A percentile compares a stretch with the other conserved stretches of the same genome.
These are phyloP conservation scores for Penicillium verhagenii DNA, from an alignment of 495 filamentous ascomycete genomes.

Conservation along the genomic window DNA sequence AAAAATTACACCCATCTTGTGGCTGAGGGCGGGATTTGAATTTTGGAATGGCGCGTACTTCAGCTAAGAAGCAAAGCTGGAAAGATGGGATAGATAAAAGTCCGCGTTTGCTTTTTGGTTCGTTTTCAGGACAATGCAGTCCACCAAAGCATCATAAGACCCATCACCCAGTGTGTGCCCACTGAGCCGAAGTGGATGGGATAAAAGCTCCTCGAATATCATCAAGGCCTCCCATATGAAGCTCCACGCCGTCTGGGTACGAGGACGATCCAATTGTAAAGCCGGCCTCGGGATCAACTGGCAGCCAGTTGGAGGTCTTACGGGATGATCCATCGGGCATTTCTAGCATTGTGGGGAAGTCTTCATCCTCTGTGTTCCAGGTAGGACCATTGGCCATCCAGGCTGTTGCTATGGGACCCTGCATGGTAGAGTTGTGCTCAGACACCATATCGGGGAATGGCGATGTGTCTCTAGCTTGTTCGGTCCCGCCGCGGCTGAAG, in stretches of 20 bases:
- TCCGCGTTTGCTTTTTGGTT: not conserved
- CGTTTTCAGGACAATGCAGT: not conserved
- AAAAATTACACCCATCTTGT: too few relatives aligned
- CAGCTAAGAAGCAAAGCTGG: too few relatives aligned
- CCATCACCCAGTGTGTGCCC: conserved; percentile 2
- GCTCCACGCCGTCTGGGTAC: not conserved
- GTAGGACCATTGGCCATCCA: not conserved
- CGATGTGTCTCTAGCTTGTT: conserved; percentile 13
- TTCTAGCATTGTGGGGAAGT: conserved; percentile 30
- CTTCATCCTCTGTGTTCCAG: conserved; percentile 8
- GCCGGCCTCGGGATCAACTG: conserved; percentile 36
- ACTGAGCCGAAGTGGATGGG: conserved; percentile 1
- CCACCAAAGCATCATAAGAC: not conserved
- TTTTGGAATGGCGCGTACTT: too few relatives aligned
- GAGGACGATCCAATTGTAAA: conserved; percentile 28
- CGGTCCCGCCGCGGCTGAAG: conserved; percentile 22
- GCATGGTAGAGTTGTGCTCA: not conserved
- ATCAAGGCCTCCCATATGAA: conserved; percentile 1
- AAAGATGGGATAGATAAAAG: not conserved
- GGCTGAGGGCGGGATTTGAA: too few relatives aligned
- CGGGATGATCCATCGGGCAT: conserved; percentile 42
- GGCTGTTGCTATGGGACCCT: not conserved
- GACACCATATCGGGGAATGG: not conserved
- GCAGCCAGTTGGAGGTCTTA: conserved; percentile 37
- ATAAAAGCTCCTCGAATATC: conserved; percentile 10